Conservation (phyloP, 2,329 filamentous ascomycete genomes). For the Trichophyton benhamiae region DNA sequence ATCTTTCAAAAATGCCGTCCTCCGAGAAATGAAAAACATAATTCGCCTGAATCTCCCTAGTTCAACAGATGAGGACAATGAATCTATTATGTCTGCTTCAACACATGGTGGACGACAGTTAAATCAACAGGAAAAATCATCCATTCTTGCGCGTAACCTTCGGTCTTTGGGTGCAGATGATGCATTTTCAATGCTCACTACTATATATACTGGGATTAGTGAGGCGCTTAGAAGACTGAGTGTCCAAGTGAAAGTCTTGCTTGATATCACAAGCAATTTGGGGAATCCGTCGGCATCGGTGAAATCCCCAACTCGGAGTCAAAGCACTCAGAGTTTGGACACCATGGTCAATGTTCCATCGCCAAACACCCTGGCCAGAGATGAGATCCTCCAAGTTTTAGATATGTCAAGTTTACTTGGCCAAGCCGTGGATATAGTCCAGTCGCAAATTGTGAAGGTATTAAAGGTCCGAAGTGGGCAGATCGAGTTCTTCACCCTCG, state of each 20-base stretch:
- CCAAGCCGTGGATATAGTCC: conserved; percentile 54
- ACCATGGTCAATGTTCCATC: conserved; percentile 23
- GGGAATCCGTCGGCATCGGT: conserved; percentile 2
- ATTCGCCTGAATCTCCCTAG: conserved; percentile 79
- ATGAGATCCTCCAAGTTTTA: conserved; percentile 50
- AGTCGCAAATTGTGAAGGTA: conserved; percentile 52
- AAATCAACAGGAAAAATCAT: conserved; percentile 78
- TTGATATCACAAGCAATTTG: conserved; percentile 67
- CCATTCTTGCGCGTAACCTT: conserved; percentile 75
- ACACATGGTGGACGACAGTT: conserved; percentile 58
- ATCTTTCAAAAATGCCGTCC: conserved; percentile 68
- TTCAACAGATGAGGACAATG: conserved; percentile 85
- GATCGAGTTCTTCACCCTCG: conserved; percentile 41
- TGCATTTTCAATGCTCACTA: conserved; percentile 68
- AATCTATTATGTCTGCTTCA: conserved; percentile 75
- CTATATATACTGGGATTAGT: conserved; percentile 75
- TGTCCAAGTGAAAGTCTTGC: conserved; percentile 84
- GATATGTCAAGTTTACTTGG: conserved; percentile 55
- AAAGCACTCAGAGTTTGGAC: conserved; percentile 29
- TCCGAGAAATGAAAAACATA: conserved; percentile 74
- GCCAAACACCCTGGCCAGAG: conserved; percentile 32
- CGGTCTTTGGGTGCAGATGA: conserved; percentile 71
- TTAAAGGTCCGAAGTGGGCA: conserved; percentile 53
- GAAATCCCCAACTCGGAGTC: conserved; percentile 39
- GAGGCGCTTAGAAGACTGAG: conserved; percentile 76